These are phyloP conservation scores for Paraphoma sp. DNA, from an alignment of 2,329 filamentous ascomycete genomes.

Conservation along the genomic window DNA sequence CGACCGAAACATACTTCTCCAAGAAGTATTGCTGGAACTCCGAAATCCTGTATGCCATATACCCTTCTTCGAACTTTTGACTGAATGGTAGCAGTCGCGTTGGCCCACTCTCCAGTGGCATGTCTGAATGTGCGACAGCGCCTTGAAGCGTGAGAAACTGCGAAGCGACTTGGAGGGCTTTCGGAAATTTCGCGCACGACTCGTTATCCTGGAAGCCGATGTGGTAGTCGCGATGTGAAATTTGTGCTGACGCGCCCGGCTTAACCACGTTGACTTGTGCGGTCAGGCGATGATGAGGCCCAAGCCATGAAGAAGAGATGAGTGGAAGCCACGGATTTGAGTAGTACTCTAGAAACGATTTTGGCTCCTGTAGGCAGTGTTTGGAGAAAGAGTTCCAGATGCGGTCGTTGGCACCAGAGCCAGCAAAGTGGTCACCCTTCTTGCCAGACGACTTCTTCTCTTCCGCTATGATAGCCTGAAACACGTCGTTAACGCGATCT, in stretches of 20 bases:
- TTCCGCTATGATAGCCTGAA: constrained; percentile 47
- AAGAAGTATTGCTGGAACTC: constrained; percentile 64
- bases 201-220: constrained; percentile 66
- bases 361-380: constrained; percentile 60
- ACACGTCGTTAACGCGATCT: constrained; percentile 31
- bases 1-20: constrained; percentile 59
- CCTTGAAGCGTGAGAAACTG: constrained; percentile 69
- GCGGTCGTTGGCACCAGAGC: constrained; percentile 62
- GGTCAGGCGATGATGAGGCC: constrained; percentile 66
- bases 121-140: constrained; percentile 67
- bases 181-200: constrained; percentile 55
- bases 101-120: constrained; percentile 65
- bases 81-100: constrained; percentile 68
- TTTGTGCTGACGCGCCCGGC: constrained; percentile 64
- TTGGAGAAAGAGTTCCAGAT: constrained; percentile 74
- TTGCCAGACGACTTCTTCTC: constrained; percentile 54
- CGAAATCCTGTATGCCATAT: constrained; percentile 61
- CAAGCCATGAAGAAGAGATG: constrained; percentile 64
- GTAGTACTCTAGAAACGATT: constrained; percentile 64
- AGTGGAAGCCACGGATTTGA: constrained; percentile 64
- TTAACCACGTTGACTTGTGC: constrained; percentile 69
- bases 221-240: constrained; percentile 68
- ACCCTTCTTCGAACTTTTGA: constrained; percentile 64
- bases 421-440: constrained; percentile 68
- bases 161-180: constrained; percentile 60